A percentile compares a stretch with the other conserved stretches of the same genome.
Conservation (phyloP, 2,329 filamentous ascomycete genomes). For the Xylaria arbuscula region DNA sequence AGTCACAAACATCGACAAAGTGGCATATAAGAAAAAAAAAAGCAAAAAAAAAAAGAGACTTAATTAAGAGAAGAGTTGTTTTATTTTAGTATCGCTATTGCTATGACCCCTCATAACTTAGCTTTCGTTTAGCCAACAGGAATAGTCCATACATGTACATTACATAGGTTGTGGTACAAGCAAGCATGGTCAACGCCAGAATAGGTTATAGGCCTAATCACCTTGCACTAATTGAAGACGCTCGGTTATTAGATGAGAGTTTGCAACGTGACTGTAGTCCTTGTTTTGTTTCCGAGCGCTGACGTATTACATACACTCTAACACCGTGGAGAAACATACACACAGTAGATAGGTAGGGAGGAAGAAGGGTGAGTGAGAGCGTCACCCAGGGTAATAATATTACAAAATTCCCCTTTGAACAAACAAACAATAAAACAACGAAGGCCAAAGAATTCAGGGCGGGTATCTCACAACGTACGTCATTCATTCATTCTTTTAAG, state of each 20-base stretch:
- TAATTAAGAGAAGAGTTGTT: too few species aligned
- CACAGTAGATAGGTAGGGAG: neutral
- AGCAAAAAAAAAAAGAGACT: too few species aligned
- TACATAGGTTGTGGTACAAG: too few species aligned
- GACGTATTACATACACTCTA: slow-evolving; percentile 15
- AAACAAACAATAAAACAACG: slow-evolving; percentile 9
- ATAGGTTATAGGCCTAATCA: too few species aligned
- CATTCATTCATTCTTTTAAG: slow-evolving; percentile 31
- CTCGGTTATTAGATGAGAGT: neutral
- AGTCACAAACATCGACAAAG: too few species aligned
- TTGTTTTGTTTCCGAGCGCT: slow-evolving; percentile 5
- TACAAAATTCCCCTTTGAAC: slow-evolving; percentile 19
- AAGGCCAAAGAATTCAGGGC: slow-evolving; percentile 26
- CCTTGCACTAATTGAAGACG: neutral
- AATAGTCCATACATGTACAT: too few species aligned
- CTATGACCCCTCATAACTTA: too few species aligned
- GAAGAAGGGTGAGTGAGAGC: slow-evolving; percentile 5
- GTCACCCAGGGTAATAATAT: slow-evolving; percentile 21
- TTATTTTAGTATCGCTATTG: too few species aligned
- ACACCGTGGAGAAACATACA: slow-evolving; percentile 11
- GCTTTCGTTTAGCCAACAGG: too few species aligned
- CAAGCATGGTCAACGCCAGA: too few species aligned
- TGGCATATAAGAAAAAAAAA: too few species aligned
- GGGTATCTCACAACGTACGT: slow-evolving; percentile 36
- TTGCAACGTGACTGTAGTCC: neutral